Base-by-base conservation (phyloP, 73 alveolate genomes). In the Paraurostyla sp. region DNA sequence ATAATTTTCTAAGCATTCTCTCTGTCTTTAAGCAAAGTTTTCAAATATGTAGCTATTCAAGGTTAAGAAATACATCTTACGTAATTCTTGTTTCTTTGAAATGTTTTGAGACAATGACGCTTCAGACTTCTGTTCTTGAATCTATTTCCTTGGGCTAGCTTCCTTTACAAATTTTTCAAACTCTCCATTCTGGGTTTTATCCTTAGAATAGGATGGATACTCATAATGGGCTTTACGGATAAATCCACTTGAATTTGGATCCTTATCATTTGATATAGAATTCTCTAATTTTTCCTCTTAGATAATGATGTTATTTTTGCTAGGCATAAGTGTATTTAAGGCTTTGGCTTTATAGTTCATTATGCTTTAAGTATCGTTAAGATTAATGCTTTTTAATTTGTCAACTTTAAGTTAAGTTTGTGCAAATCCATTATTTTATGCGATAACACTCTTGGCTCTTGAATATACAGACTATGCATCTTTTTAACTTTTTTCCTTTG, bases 1-100 rank as follows among this genome's bases (percentile, higher is more conserved):
- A 83, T 40, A 3, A 83, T 27, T 20, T 60, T 18, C 32, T 59
- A 22, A 29, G 92, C 32, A n/a, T 49, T 35, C 4, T 59, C 91
- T 81, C 52, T 81, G 30, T 58, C 91, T 36, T 22, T 9, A 6
- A 56, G 30, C 33, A 78, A 33, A 6, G 27, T 7, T 35, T 78
- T 78, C 89, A 78, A 54, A 38, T 78, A 78, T 18, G 76, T 36
- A 23, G 89, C 87, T 75, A 75, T 23, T 29, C 4, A 46, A n/a
- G 22, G 48, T 29, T 46, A 25, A 50, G 52, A 49, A 22, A 71
- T n/a, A n/a, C 42, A 36, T 22, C 73, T 75, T 75, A 75, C 87
- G 89, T 20, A 78, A 36, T 20, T 78, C 89, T 54, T 78, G 25
- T 15, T 32, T 78, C 32, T 78, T 78, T 6, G 76, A 49, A 6